Conservation (phyloP, 495 filamentous ascomycete species). For the Ramalina peruviana region DNA sequence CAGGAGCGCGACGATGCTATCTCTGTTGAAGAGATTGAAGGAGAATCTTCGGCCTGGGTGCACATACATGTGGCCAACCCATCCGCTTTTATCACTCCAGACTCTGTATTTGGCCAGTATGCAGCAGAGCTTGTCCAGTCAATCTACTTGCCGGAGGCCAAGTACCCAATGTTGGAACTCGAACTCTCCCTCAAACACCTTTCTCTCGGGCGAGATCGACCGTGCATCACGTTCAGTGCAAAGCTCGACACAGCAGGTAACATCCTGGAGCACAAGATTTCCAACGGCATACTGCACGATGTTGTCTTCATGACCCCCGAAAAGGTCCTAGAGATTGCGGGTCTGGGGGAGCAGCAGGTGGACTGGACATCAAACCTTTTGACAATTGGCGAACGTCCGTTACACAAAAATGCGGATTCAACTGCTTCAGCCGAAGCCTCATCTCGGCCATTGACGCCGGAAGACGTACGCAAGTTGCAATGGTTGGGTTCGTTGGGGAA, state of each 20-base stretch:
- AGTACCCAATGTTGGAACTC: slow-evolving; percentile 59
- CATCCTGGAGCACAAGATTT: slow-evolving; percentile 54
- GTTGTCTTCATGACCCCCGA: slow-evolving; percentile 61
- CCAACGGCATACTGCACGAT: slow-evolving; percentile 53
- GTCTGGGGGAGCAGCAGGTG: slow-evolving; percentile 6
- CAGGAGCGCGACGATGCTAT: slow-evolving; percentile 83
- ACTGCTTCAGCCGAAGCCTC: not conserved
- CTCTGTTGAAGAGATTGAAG: slow-evolving; percentile 53
- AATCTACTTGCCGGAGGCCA: slow-evolving; percentile 61
- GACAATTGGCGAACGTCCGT: slow-evolving; percentile 6
- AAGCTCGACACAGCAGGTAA: slow-evolving; percentile 51
- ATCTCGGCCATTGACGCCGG: not conserved
- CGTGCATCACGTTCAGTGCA: slow-evolving; percentile 72
- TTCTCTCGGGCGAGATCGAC: slow-evolving; percentile 52
- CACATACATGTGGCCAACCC: slow-evolving; percentile 90
- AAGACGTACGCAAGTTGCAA: slow-evolving; percentile 21
- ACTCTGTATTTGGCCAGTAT: slow-evolving; percentile 43
- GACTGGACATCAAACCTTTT: not conserved
- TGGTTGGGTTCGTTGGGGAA: slow-evolving; percentile 10
- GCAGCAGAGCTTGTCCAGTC: slow-evolving; percentile 50
- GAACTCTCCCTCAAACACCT: slow-evolving; percentile 43
- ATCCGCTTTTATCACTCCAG: slow-evolving; percentile 56
- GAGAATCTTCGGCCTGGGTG: slow-evolving; percentile 54
- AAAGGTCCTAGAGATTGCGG: slow-evolving; percentile 27
- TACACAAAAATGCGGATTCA: not conserved